Conservation (phyloP, 1,284 basidiomycete genomes). For the Fomitopsis palustris region DNA sequence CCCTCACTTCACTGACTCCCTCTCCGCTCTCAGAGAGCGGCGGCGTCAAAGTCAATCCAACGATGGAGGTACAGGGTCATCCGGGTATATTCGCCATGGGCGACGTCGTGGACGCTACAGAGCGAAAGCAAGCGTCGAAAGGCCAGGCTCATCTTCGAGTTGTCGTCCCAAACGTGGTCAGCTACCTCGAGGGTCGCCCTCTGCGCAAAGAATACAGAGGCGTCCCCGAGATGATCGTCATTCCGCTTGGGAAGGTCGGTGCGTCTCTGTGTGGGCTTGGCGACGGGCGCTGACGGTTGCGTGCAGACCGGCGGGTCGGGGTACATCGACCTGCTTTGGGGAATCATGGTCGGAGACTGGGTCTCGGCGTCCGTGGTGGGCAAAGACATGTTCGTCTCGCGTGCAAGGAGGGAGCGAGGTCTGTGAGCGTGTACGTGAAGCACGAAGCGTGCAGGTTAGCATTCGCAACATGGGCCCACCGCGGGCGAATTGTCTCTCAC, state of each 20-base stretch:
- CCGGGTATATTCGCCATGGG: slow-evolving; percentile 55
- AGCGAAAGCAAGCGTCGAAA: slow-evolving; percentile 59
- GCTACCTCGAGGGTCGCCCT: slow-evolving; percentile 35
- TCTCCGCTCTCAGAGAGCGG: slow-evolving; percentile 38
- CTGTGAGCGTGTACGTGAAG: neutral
- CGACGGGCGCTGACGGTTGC: neutral
- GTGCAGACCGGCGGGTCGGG: slow-evolving; percentile 42
- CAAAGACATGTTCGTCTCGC: slow-evolving; percentile 23
- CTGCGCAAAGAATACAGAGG: slow-evolving; percentile 46
- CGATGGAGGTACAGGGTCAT: slow-evolving; percentile 46
- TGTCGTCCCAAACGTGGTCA: slow-evolving; percentile 44
- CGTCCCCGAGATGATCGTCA: slow-evolving; percentile 45
- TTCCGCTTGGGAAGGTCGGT: slow-evolving; percentile 59
- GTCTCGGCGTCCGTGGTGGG: slow-evolving; percentile 22
- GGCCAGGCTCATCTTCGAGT: slow-evolving; percentile 38
- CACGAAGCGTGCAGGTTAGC: too few relatives aligned
- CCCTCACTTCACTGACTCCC: slow-evolving; percentile 41
- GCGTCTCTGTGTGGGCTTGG: neutral
- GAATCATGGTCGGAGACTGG: slow-evolving; percentile 30
- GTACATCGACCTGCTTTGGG: slow-evolving; percentile 47
- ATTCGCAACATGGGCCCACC: too few relatives aligned
- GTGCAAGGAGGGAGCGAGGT: slow-evolving; percentile 11
- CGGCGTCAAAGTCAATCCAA: slow-evolving; percentile 45
- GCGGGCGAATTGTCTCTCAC: too few relatives aligned
- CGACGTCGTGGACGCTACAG: slow-evolving; percentile 54